These are phyloP conservation scores for Boletus subcaerulescens DNA, from an alignment of 768 basidiomycete species.

Conservation along the genomic window DNA sequence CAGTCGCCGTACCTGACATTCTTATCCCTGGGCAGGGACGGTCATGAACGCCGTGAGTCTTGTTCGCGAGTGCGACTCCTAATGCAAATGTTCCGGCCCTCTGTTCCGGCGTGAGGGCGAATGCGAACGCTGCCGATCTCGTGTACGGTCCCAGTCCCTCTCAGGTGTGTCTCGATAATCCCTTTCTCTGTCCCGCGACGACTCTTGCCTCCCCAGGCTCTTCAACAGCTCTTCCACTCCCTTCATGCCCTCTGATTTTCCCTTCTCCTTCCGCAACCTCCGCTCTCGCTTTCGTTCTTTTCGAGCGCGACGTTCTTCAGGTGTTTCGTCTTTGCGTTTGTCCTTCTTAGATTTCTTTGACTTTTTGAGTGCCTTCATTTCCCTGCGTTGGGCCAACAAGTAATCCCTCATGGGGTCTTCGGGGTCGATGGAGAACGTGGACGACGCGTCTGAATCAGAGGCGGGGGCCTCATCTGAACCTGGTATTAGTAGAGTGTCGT, in stretches of 20 bases:
- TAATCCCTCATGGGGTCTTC: slow-evolving; percentile 99
- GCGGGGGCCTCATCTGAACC: slow-evolving; percentile 46
- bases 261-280: slow-evolving; percentile 49
- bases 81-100: slow-evolving; percentile 10
- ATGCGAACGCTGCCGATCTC: slow-evolving; percentile 11
- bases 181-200: slow-evolving; percentile 21
- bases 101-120: slow-evolving; percentile 11
- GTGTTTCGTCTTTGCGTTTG: slow-evolving; percentile 72
- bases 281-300: slow-evolving; percentile 75
- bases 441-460: slow-evolving; percentile 65
- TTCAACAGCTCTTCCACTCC: slow-evolving; percentile 67
- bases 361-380: slow-evolving; percentile 64
- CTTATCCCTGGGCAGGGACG: neutral
- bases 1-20: slow-evolving; percentile 7
- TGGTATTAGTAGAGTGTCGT: slow-evolving; percentile 1
- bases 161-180: slow-evolving; percentile 10
- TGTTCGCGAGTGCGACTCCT: slow-evolving; percentile 21
- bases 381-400: slow-evolving; percentile 69
- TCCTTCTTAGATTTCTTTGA: slow-evolving; percentile 58
- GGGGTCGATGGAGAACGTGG: slow-evolving; percentile 74
- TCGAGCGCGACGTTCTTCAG: slow-evolving; percentile 70
- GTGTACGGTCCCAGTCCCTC: slow-evolving; percentile 10
- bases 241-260: slow-evolving; percentile 58
- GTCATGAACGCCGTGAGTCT: slow-evolving; percentile 3
- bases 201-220: slow-evolving; percentile 33